phyloP scores from a whole-genome alignment of 768 basidiomycete genomes.

The Mycena chlorophos region DNA sequence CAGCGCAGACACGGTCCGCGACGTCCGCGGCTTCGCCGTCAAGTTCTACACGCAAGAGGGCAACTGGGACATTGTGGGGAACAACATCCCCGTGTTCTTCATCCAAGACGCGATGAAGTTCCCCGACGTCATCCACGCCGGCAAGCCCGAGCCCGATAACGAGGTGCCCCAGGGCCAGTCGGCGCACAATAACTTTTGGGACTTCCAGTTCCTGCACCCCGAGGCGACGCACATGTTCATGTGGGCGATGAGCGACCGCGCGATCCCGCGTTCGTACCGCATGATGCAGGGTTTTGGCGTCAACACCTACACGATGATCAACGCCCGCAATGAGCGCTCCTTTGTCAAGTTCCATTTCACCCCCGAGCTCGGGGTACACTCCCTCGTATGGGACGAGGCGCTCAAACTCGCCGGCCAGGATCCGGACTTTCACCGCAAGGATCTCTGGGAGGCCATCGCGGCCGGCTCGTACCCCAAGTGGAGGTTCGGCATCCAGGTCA shows the following conservation, averaged over 20 bases:
- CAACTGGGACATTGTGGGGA: slow-evolving; percentile 90
- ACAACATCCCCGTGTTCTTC: slow-evolving; percentile 92
- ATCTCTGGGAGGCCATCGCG: slow-evolving; percentile 82
- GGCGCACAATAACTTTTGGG: too few species aligned
- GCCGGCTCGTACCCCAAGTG: slow-evolving; percentile 78
- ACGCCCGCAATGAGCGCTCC: slow-evolving; percentile 78
- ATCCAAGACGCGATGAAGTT: too few species aligned
- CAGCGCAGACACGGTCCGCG: slow-evolving; percentile 88
- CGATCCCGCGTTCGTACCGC: too few species aligned
- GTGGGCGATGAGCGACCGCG: too few species aligned
- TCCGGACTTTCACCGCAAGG: slow-evolving; percentile 82
- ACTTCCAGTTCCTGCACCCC: too few species aligned
- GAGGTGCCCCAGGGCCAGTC: too few species aligned
- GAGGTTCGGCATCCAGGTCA: slow-evolving; percentile 92
- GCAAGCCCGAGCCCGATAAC: slow-evolving; percentile 46
- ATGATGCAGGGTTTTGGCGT: slow-evolving; percentile 96
- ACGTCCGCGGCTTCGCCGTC: slow-evolving; percentile 90
- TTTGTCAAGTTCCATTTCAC: slow-evolving; percentile 88
- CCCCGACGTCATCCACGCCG: too few species aligned
- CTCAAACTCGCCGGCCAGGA: slow-evolving; percentile 66
- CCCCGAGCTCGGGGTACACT: slow-evolving; percentile 82
- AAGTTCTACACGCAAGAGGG: slow-evolving; percentile 90
- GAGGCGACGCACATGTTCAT: too few species aligned
- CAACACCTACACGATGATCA: too few species aligned
- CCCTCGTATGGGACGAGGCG: slow-evolving; percentile 69